phyloP scores from a whole-genome alignment of 1,284 basidiomycete species.

The Moesziomyces antarcticus region DNA sequence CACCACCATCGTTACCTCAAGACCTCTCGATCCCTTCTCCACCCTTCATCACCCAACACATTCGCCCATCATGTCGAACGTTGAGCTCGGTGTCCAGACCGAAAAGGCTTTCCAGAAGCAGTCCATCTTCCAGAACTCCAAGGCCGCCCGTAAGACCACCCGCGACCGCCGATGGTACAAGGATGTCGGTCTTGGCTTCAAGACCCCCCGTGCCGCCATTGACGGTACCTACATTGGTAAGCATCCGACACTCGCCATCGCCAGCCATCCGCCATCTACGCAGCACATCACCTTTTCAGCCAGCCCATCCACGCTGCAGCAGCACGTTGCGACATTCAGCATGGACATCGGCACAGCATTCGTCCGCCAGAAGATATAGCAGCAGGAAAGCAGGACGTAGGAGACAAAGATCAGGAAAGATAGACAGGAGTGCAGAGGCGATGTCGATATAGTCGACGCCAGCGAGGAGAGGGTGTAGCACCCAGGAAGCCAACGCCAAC shows the following conservation, averaged over 20 bases:
- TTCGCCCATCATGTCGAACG: slow-evolving; percentile 64
- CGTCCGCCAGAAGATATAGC: too few species aligned
- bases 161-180: slow-evolving; percentile 99
- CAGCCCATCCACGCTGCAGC: background rate
- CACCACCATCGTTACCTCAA: slow-evolving; percentile 39
- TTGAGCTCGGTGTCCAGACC: slow-evolving; percentile 66
- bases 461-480: too few species aligned
- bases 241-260: slow-evolving; percentile 23
- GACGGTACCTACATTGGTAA: slow-evolving; percentile 90
- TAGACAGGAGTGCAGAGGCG: too few species aligned
- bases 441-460: too few species aligned
- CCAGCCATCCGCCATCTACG: background rate
- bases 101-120: slow-evolving; percentile 82
- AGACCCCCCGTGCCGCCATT: slow-evolving; percentile 93
- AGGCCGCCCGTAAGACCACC: slow-evolving; percentile 88
- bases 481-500: too few species aligned
- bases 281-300: background rate
- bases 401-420: too few species aligned
- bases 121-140: slow-evolving; percentile 97
- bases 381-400: too few species aligned
- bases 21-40: slow-evolving; percentile 32
- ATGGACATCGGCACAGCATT: background rate
- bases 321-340: background rate
- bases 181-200: slow-evolving; percentile 69
- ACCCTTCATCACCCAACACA: slow-evolving; percentile 32